Evolutionary conservation across 805 yeast genomes (phyloP).

Genomic region (Wickerhamomyces strasburgensis): DNA sequence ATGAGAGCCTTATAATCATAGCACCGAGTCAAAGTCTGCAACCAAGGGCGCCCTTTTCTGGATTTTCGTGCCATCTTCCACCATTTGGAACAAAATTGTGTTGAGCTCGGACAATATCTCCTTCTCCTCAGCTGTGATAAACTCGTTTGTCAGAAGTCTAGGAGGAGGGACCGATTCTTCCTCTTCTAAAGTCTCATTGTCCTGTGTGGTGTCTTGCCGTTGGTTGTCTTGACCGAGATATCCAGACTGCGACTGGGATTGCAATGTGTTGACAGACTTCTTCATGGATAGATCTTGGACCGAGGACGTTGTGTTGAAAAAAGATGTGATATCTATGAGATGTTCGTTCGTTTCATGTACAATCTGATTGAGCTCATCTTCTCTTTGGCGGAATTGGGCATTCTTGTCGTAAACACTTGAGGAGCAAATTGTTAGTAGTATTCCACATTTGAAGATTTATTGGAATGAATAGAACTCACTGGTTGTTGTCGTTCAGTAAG

Average conservation of each 20-base stretch:
- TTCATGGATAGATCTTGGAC: constrained; percentile 10
- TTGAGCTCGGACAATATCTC: constrained; percentile 11
- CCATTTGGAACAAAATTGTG: constrained; percentile 9
- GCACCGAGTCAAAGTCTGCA: constrained; percentile 12
- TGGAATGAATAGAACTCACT: constrained; percentile 1
- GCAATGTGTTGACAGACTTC: constrained; percentile 13
- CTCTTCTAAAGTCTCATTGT: background rate
- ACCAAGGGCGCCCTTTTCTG: constrained; percentile 19
- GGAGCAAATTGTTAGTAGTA: constrained; percentile 4
- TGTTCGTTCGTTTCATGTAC: constrained; percentile 37
- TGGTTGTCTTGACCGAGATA: no score
- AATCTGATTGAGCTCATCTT: constrained; percentile 40
- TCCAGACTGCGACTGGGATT: no score
- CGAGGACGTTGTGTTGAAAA: constrained; percentile 15
- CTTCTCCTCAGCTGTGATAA: constrained; percentile 14
- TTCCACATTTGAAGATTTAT: background rate
- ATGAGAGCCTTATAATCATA: no score
- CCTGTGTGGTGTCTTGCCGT: constrained; percentile 3
- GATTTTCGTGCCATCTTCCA: constrained; percentile 12
- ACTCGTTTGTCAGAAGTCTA: constrained; percentile 11
- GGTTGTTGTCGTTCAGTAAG: constrained; percentile 20
- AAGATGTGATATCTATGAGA: constrained; percentile 21
- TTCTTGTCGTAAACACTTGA: constrained; percentile 21
- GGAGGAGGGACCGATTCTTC: constrained; percentile 6
- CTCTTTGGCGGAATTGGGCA: constrained; percentile 29